Percentiles rank a stretch among this genome's conserved stretches.
phyloP scores from a whole-genome alignment of 306 rosid species.

The Dryas octopetala region DNA sequence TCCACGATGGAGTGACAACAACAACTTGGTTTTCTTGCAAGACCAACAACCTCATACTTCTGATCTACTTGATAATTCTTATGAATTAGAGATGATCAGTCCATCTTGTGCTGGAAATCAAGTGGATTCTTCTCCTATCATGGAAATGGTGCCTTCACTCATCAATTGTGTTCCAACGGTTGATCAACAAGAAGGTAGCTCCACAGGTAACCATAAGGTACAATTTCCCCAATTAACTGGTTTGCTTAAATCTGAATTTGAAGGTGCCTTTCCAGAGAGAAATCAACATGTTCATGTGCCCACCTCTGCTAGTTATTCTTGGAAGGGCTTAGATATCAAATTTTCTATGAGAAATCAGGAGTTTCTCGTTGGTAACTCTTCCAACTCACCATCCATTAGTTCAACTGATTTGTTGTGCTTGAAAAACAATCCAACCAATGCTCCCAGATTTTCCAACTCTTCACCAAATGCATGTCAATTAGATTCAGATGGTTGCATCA shows the following conservation, averaged over 20 bases:
- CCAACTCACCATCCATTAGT: conserved; percentile 1
- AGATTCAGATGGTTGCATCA: not conserved
- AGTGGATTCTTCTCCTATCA: not conserved
- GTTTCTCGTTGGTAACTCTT: not conserved
- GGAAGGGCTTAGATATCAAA: too few species aligned
- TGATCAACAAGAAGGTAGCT: not conserved
- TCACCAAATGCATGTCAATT: not conserved
- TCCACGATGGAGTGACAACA: not conserved
- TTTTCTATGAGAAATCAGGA: not conserved
- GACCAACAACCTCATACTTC: not conserved
- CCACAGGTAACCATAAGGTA: not conserved
- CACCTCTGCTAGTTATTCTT: not conserved
- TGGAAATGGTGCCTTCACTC: conserved; percentile 9
- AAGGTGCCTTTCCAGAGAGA: not conserved
- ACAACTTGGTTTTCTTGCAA: conserved; percentile 1
- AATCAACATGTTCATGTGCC: not conserved
- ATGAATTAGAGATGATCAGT: not conserved
- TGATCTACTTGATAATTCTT: not conserved
- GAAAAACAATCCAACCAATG: not conserved
- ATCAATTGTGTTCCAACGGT: not conserved
- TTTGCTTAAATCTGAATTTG: too few species aligned
- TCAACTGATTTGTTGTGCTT: not conserved
- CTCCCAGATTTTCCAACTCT: not conserved
- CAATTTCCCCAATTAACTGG: not conserved
- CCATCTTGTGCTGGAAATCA: not conserved